Conservation (phyloP, 495 filamentous ascomycete species). For the Parathielavia hyrcaniae region DNA sequence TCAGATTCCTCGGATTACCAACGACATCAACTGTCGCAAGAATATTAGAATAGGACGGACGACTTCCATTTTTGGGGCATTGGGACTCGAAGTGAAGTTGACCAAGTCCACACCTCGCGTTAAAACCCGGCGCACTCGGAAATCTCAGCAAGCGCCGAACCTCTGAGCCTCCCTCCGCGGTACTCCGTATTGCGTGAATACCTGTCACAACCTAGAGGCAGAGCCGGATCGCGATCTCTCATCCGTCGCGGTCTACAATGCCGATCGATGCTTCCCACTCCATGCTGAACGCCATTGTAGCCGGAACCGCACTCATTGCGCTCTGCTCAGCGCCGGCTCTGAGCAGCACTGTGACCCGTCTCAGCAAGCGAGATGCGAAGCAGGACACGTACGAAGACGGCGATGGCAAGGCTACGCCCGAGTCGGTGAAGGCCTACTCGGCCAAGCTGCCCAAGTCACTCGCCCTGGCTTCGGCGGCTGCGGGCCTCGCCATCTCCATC, state of each 20-base stretch:
- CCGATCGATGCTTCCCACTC: constrained; percentile 30
- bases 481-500: constrained; percentile 44
- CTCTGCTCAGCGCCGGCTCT: constrained; percentile 36
- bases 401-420: constrained; percentile 55
- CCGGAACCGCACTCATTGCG: constrained; percentile 34
- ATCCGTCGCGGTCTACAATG: constrained; percentile 18
- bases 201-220: neutral
- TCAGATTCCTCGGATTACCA: no score
- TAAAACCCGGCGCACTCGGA: no score
- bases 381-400: constrained; percentile 52
- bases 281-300: constrained; percentile 28
- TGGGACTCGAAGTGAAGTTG: no score
- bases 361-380: constrained; percentile 28
- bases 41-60: neutral
- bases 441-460: constrained; percentile 43
- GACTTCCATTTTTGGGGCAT: no score
- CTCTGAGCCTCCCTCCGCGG: no score
- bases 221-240: neutral
- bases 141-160: no score
- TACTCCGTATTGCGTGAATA: no score
- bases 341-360: constrained; percentile 25
- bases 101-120: no score
- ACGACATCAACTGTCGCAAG: no score
- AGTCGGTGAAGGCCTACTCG: constrained; percentile 50
- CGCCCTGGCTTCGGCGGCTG: constrained; percentile 39